These are phyloP conservation scores for Kodamaea leandrae DNA, from an alignment of 805 yeast species.

Conservation along the genomic window DNA sequence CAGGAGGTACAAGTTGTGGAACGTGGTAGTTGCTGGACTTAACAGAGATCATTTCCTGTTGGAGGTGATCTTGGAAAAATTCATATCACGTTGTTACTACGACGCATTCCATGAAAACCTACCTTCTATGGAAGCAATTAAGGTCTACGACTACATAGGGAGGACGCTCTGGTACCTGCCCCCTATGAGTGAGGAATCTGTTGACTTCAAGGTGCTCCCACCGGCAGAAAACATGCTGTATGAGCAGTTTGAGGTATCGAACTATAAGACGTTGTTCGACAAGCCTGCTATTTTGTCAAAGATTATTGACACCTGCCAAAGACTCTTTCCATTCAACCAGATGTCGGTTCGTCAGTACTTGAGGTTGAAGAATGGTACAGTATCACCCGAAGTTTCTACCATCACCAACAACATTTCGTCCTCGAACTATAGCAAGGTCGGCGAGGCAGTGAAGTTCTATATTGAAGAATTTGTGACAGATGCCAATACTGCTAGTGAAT, in stretches of 20 bases:
- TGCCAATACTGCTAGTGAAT: not conserved
- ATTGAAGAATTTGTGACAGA: constrained; percentile 2
- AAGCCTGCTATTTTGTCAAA: constrained; percentile 20
- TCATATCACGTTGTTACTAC: constrained; percentile 5
- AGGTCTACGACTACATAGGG: constrained; percentile 28
- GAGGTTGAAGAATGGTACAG: constrained; percentile 16
- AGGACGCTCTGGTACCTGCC: constrained; percentile 18
- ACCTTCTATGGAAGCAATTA: constrained; percentile 21
- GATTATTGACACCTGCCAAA: constrained; percentile 29
- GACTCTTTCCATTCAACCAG: constrained; percentile 33
- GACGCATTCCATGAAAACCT: constrained; percentile 5
- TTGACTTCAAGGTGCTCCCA: constrained; percentile 4
- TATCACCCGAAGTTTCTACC: constrained; percentile 1
- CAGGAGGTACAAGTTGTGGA: constrained; percentile 6
- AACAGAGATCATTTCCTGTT: not conserved
- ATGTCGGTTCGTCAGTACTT: constrained; percentile 32
- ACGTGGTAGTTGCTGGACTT: constrained; percentile 4
- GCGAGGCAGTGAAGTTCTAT: constrained; percentile 5
- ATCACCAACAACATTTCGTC: constrained; percentile 5
- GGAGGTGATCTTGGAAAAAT: constrained; percentile 1
- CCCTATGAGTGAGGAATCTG: not conserved
- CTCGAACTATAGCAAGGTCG: constrained; percentile 6
- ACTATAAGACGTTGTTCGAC: constrained; percentile 11
- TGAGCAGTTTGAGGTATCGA: constrained; percentile 19
- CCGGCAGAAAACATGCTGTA: constrained; percentile 10